Conservation (phyloP, 1,284 basidiomycete species). For the Athelia psychrophila region DNA sequence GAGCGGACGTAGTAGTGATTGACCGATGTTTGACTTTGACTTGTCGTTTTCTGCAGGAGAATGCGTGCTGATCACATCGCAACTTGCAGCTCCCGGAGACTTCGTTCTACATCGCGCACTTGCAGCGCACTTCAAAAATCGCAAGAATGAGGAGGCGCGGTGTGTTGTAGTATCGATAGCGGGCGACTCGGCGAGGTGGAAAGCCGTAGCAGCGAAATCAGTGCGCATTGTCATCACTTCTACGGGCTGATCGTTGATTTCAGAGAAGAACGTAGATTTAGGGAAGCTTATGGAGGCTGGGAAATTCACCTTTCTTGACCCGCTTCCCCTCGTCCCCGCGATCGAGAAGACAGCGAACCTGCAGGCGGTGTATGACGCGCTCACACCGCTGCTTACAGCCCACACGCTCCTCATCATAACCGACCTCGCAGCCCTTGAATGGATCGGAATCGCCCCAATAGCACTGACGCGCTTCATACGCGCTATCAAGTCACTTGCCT, state of each 20-base stretch:
- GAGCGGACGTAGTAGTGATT: no score
- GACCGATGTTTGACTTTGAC: no score
- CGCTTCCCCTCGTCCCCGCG: neutral
- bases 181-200: neutral
- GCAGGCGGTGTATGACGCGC: neutral
- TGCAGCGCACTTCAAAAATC: neutral
- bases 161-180: neutral
- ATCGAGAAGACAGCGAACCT: neutral
- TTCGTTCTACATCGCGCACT: neutral
- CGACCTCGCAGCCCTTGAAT: neutral
- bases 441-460: neutral
- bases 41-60: neutral
- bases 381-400: neutral
- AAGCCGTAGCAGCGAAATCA: neutral
- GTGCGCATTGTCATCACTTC: neutral
- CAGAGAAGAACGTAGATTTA: neutral
- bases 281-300: neutral
- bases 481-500: neutral
- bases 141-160: neutral
- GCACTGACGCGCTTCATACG: neutral
- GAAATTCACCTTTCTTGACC: neutral
- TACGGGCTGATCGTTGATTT: neutral
- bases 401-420: neutral
- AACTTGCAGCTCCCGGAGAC: neutral
- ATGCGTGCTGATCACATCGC: neutral